phyloP scores from a whole-genome alignment of 106 monocot genomes.

The Dendrobium chrysotoxum region DNA sequence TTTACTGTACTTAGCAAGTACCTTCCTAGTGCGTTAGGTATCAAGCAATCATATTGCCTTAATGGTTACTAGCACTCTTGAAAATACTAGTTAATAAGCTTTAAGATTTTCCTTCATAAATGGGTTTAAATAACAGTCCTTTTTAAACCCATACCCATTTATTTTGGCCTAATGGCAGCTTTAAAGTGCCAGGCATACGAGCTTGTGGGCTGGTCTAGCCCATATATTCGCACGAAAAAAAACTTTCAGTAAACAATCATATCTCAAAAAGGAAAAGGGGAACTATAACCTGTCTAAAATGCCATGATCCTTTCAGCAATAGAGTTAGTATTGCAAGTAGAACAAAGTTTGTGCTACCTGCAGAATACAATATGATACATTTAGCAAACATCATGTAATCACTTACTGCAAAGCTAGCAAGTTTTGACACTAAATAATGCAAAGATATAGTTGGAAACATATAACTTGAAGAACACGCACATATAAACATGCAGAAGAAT shows the following conservation, averaged over 20 bases:
- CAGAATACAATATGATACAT: conserved; percentile 9
- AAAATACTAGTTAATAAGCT: no score
- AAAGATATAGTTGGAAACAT: neutral
- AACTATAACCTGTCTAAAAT: conserved; percentile 84
- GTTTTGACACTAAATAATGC: neutral
- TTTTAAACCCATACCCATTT: no score
- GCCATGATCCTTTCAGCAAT: conserved; percentile 77
- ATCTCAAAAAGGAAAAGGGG: neutral
- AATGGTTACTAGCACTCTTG: no score
- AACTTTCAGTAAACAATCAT: neutral
- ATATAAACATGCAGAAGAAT: no score
- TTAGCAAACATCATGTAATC: conserved; percentile 48
- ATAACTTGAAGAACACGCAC: neutral
- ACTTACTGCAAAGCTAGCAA: conserved; percentile 35
- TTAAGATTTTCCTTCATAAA: no score
- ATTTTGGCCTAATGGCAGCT: neutral
- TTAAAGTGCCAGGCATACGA: neutral
- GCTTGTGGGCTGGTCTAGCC: neutral
- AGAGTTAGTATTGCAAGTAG: conserved; percentile 77
- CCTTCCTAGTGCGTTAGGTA: no score
- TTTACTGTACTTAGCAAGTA: no score
- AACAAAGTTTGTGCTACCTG: conserved; percentile 93
- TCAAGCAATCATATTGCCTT: no score
- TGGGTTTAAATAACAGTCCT: no score
- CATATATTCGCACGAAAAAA: neutral